phyloP scores from a whole-genome alignment of 2,329 filamentous ascomycete species.

The Trichophyton mentagrophytes region DNA sequence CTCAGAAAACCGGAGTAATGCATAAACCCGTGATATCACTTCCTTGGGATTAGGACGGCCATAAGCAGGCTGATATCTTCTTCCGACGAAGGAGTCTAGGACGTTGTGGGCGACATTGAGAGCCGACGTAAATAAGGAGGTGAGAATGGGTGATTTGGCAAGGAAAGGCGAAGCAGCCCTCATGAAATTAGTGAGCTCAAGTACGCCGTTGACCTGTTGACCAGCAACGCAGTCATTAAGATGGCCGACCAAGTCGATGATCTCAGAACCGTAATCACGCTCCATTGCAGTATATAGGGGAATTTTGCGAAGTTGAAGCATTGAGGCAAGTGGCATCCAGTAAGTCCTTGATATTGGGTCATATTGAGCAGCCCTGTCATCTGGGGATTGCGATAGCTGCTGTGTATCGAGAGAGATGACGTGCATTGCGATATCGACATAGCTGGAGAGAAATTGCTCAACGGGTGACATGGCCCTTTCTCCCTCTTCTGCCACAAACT shows the following conservation, averaged over 20 bases:
- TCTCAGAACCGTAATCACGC: constrained; percentile 20
- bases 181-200: constrained; percentile 21
- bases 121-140: constrained; percentile 15
- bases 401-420: constrained; percentile 30
- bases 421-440: constrained; percentile 29
- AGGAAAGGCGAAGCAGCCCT: constrained; percentile 20
- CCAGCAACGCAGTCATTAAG: constrained; percentile 21
- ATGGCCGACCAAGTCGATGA: constrained; percentile 19
- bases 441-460: constrained; percentile 32
- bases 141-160: constrained; percentile 20
- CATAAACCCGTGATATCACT: constrained; percentile 18
- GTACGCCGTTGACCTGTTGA: constrained; percentile 18
- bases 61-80: constrained; percentile 17
- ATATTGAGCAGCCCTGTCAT: constrained; percentile 19
- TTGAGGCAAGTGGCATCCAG: constrained; percentile 24
- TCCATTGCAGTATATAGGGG: constrained; percentile 29
- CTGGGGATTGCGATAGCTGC: constrained; percentile 20
- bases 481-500: constrained; percentile 23
- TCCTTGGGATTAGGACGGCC: background rate
- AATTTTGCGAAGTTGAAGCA: constrained; percentile 22
- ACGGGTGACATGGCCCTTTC: constrained; percentile 21
- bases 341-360: constrained; percentile 26
- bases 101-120: constrained; percentile 19
- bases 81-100: constrained; percentile 22
- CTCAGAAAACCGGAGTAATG: constrained; percentile 23